Percentiles rank a stretch among this genome's conserved stretches.
Evolutionary conservation across 2,329 filamentous ascomycete species (phyloP).

Genomic region (Madurella mycetomatis): DNA sequence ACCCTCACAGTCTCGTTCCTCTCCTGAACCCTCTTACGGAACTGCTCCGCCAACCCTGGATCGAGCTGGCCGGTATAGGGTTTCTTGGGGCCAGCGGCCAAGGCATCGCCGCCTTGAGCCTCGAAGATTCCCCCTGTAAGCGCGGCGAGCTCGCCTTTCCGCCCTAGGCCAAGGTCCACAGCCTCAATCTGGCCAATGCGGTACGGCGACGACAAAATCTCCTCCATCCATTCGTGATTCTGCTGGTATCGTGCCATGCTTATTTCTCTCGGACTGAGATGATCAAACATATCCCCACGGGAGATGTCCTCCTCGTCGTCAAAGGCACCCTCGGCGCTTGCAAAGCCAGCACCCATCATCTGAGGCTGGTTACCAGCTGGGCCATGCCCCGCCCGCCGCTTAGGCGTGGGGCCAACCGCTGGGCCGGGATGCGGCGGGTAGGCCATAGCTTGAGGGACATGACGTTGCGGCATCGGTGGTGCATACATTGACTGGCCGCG

Average conservation of each 20-base stretch:
- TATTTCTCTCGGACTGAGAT: conserved; percentile 83
- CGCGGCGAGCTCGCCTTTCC: conserved; percentile 73
- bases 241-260: conserved; percentile 83
- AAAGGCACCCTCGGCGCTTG: conserved; percentile 42
- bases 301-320: conserved; percentile 90
- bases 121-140: conserved; percentile 85
- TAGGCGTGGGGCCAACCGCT: conserved; percentile 49
- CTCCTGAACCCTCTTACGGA: conserved; percentile 70
- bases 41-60: conserved; percentile 73
- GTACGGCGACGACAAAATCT: conserved; percentile 88
- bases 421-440: conserved; percentile 50
- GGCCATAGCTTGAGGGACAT: conserved; percentile 57
- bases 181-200: conserved; percentile 79
- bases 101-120: conserved; percentile 48
- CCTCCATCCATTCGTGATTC: conserved; percentile 99
- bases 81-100: conserved; percentile 46
- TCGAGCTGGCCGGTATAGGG: conserved; percentile 66
- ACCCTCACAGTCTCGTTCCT: conserved; percentile 68
- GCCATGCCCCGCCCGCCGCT: conserved; percentile 42
- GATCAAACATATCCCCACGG: conserved; percentile 83
- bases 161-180: conserved; percentile 79
- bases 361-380: conserved; percentile 17
- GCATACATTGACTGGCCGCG: conserved; percentile 49
- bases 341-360: conserved; percentile 21
- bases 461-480: conserved; percentile 40